Evolutionary conservation across 208 protist species (phyloP), one percentile per base, ranked within the genome.

Genomic region (Leishmania amazonensis): DNA sequence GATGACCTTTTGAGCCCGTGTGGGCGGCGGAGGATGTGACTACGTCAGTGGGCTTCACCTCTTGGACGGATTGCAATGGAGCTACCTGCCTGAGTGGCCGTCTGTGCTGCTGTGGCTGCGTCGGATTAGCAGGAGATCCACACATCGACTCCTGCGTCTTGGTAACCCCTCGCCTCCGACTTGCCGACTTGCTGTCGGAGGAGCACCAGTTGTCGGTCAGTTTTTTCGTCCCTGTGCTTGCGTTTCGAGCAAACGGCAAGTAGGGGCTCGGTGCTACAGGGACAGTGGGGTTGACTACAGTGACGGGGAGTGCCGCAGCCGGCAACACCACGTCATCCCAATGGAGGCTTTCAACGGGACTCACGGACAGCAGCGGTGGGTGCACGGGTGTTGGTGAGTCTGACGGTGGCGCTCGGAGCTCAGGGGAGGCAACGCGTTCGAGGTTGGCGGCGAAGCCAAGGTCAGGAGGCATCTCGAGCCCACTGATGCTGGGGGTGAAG

Each of bases 351-450:
- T 60, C 42, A 28, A 17, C 51, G 0, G 49, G 40, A n/a, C 45
- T 76, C 47, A 0, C n/a, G 28, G 72, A 0, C 72, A 45, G 72
- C 49, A 38, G 70, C 45, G 70, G 70, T 0, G 24, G 45, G 13
- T 42, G 45, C 45, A 75, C 28, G 28, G n/a, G 70, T 51, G 70
- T 75, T 49, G 72, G 21, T n/a, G 72, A 45, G 21, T 76, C 49
- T 11, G 49, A 76, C 1, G 31, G 72, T 40, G 72, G 49, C 38
- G 47, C 49, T 40, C 11, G 45, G 19, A 17, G 2, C 24, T 58
- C 31, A 38, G 72, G 7, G 45, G 28, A 31, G 8, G 11, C 49
- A 60, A 42, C 28, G 72, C 15, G 31, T 9, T 42, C 49, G n/a
- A 42, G n/a, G 51, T 40, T 49, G 11, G 58, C 31, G 31, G 47